Conservation (phyloP, 2,329 filamentous ascomycete genomes). For the Cercospora sp. region DNA sequence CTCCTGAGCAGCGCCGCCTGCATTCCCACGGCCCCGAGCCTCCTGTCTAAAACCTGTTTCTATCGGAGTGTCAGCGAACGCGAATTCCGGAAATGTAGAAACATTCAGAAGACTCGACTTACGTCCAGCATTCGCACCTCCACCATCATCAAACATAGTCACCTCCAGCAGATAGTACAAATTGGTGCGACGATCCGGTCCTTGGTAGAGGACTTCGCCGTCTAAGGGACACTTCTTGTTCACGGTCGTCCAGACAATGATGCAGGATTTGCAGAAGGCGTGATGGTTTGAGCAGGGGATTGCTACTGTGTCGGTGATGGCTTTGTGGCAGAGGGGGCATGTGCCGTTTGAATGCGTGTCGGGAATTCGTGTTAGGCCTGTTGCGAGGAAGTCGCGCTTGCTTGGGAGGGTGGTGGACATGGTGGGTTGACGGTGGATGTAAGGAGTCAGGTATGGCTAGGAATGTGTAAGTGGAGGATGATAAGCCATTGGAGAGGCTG, state of each 20-base stretch:
- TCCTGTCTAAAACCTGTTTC: background rate
- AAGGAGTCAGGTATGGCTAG: too few relatives aligned
- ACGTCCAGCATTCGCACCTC: too few relatives aligned
- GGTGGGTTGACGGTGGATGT: background rate
- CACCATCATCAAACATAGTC: background rate
- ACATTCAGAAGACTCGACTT: too few relatives aligned
- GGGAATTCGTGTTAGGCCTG: background rate
- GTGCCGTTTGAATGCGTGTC: background rate
- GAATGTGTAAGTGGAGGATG: too few relatives aligned
- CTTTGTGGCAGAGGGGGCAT: background rate
- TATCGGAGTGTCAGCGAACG: too few relatives aligned
- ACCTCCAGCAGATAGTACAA: background rate
- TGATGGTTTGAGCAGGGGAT: background rate
- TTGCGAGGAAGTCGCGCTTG: background rate
- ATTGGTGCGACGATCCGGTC: background rate
- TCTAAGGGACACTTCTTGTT: background rate
- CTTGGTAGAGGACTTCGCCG: background rate
- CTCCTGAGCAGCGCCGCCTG: background rate
- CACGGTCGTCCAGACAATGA: background rate
- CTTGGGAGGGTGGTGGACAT: background rate
- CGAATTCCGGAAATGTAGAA: too few relatives aligned
- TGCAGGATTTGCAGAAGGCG: conserved; percentile 1
- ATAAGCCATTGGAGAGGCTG: too few relatives aligned
- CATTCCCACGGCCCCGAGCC: background rate
- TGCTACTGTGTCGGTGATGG: background rate